A percentile compares a stretch with the other conserved stretches of the same genome.
Evolutionary conservation across 2,329 filamentous ascomycete genomes (phyloP).

Genomic region (Chaetomium strumarium): DNA sequence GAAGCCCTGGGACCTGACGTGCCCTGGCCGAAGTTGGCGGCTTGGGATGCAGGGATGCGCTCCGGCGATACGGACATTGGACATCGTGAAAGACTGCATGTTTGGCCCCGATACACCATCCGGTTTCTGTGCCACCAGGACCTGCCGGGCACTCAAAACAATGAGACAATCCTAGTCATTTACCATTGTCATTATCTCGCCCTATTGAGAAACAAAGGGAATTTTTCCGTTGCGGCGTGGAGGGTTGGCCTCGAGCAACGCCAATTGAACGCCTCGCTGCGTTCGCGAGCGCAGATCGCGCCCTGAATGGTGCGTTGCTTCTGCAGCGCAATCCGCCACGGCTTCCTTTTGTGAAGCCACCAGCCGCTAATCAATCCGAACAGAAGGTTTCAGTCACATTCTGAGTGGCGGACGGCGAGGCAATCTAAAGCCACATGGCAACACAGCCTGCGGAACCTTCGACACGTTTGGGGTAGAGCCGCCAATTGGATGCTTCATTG

Average conservation of each 20-base stretch:
- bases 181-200: background rate
- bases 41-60: conserved; percentile 10
- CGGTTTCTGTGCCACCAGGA: background rate
- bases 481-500: conserved; percentile 7
- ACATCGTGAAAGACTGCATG: conserved; percentile 1
- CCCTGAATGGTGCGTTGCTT: conserved; percentile 9
- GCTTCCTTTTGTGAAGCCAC: background rate
- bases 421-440: conserved; percentile 18
- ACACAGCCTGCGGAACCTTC: conserved; percentile 2
- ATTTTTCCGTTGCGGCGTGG: background rate
- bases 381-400: conserved; percentile 5
- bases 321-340: conserved; percentile 7
- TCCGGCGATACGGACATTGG: conserved; percentile 4
- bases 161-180: background rate
- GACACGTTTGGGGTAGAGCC: background rate
- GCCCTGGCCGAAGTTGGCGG: conserved; percentile 10
- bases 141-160: background rate
- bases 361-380: background rate
- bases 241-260: conserved; percentile 1
- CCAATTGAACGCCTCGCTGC: conserved; percentile 6
- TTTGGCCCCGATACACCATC: too few species aligned
- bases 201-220: background rate
- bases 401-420: background rate
- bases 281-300: conserved; percentile 16
- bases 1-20: background rate